Evolutionary conservation across 2,329 filamentous ascomycete genomes (phyloP), one percentile per base, ranked within the genome.

Genomic region (Diaporthe vexans): DNA sequence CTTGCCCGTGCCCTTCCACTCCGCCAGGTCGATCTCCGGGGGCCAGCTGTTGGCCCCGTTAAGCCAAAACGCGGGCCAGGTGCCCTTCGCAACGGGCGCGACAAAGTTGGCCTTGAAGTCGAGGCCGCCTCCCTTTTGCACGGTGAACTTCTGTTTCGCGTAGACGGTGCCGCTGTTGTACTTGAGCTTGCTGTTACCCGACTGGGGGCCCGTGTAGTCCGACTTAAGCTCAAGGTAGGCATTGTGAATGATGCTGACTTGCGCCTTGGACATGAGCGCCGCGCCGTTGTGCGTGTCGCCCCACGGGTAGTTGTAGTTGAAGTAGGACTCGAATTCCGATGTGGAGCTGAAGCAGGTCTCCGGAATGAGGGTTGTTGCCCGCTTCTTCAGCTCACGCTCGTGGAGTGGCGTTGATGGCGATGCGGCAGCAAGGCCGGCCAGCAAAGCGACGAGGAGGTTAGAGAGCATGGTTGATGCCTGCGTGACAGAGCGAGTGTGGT

Each of bases 61-160:
- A 10, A 89, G 80, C 88, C 88, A 90, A 77, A 90, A 90, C 0
- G 88, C 88, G 0, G 88, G 88, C 88, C 88, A 90, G 0, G 87
- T 88, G 17, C 86, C 84, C 76, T 83, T 81, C 0, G 78, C 80
- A 0, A 83, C 83, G 29, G 83, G 81, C 10, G 83, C 84, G 72
- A 79, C 80, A 72, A 85, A 82, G 73, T 84, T 82, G 59, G 81
- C 83, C 33, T 76, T 75, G 76, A 84, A 84, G 75, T 85, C 83
- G 72, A 83, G 83, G 3, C 83, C 83, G 11, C 82, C 83, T 59
- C 81, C 81, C 1, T 75, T 73, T 54, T 79, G 73, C 57, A 84
- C 83, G 33, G 78, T 83, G 75, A 85, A 84, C 72, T 82, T 79
- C 71, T 84, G 80, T 75, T 82, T 82, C 65, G 83, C 82, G 70